Percentiles rank a stretch among this genome's conserved stretches.
phyloP scores from a whole-genome alignment of 2,329 filamentous ascomycete genomes.

The Fusarium tricinctum region DNA sequence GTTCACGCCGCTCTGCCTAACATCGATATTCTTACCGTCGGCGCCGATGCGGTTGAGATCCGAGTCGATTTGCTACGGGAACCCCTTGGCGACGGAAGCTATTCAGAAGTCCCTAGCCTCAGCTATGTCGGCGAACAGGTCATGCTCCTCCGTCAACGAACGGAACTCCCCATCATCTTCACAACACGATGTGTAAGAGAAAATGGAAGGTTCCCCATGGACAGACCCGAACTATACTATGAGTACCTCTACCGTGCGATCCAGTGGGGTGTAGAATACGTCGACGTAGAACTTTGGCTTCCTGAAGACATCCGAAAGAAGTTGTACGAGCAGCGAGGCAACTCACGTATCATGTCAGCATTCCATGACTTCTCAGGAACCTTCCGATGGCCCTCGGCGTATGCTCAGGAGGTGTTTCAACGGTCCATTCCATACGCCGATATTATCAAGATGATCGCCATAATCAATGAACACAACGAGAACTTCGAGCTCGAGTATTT shows the following conservation, averaged over 20 bases:
- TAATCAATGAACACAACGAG: slow-evolving; percentile 84
- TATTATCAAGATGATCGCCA: slow-evolving; percentile 91
- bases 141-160: slow-evolving; percentile 85
- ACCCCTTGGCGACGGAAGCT: slow-evolving; percentile 72
- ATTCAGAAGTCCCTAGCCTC: slow-evolving; percentile 78
- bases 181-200: slow-evolving; percentile 86
- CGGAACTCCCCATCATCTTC: slow-evolving; percentile 91
- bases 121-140: slow-evolving; percentile 89
- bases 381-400: slow-evolving; percentile 84
- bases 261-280: slow-evolving; percentile 91
- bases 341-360: slow-evolving; percentile 89
- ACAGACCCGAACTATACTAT: slow-evolving; percentile 80
- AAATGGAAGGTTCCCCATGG: slow-evolving; percentile 88
- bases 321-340: slow-evolving; percentile 78
- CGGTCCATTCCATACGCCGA: slow-evolving; percentile 82
- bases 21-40: slow-evolving; percentile 87
- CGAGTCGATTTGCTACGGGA: slow-evolving; percentile 86
- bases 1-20: slow-evolving; percentile 86
- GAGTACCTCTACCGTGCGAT: slow-evolving; percentile 86
- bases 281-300: slow-evolving; percentile 90
- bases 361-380: slow-evolving; percentile 90
- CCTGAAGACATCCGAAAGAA: slow-evolving; percentile 79
- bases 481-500: slow-evolving; percentile 95
- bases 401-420: slow-evolving; percentile 79
- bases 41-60: slow-evolving; percentile 87